Evolutionary conservation across 352 stramenopile genomes (phyloP), one percentile per base, ranked within the genome.

Genomic region (Halophytophthora polymorphica): DNA sequence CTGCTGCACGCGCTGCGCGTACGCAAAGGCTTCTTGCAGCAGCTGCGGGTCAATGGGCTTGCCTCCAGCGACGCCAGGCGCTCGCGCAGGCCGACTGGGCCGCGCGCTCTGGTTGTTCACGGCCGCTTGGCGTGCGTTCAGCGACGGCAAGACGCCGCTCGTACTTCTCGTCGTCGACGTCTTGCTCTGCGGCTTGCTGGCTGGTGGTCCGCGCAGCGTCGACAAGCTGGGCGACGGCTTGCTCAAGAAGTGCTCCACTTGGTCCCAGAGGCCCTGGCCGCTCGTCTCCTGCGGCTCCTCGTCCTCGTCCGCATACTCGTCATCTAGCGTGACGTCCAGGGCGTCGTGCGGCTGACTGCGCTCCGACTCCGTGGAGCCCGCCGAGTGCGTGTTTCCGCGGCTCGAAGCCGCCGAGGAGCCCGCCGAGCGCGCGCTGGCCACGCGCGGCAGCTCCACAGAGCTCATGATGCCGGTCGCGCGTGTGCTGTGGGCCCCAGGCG

Each of bases 221-320:
- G 65, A 69, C 1, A 88, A 61, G 48, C 64, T 87, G 3, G 81
- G 81, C 14, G 77, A 82, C 10, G 78, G 81, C 25, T 80, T 78
- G 58, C 73, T 92, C 28, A 89, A 63, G 45, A 92, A 92, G 23
- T 58, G 70, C 58, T 92, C 78, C 40, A 92, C 77, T 48, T 92
- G 72, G 7, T 83, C 71, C 75, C 81, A 92, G 2, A 91, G 52
- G 13, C 64, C 73, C 8, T 65, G 56, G 8, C 56, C 55, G 14
- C 53, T 81, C 12, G 53, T 50, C 36, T 85, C 73, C 45, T 85
- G 71, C 8, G 72, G 69, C 29, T 86, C 65, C 18, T 73, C 61
- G 6, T 70, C 66, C 6, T 58, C 50, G 1, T 65, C 46, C 4
- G 64, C 34, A 13, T 65, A 52, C 4, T 64, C 34, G 12, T 64